Evolutionary conservation across 106 monocot species (phyloP), one percentile per base, ranked within the genome.

Genomic region (Phalaenopsis aphrodite): DNA sequence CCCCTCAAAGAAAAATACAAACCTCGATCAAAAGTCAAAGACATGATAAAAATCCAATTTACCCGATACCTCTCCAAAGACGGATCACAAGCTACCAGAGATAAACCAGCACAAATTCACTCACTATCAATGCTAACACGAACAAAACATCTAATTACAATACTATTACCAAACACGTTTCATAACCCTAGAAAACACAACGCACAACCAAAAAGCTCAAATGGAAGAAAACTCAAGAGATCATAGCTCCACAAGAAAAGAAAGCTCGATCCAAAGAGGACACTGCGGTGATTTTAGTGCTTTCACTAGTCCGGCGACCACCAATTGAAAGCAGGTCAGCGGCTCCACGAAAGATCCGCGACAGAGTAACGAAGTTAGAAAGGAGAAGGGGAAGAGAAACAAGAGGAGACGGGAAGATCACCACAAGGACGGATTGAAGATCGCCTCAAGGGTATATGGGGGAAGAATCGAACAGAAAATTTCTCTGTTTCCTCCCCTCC

Each of bases 251-350:
- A 49, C 76, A 21, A 49, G 49, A 39, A 76, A 76, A 30, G 48
- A 76, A 24, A 23, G 76, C 46, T 76, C 48, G 76, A 76, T 74
- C 74, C 74, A 43, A 19, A 74, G 42, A 42, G 74, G 74, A n/a
- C 74, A 74, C 74, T 74, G 18, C 74, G 74, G 42, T 43, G 45
- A 74, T 42, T 43, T 74, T 3, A 74, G 41, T 11, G 5, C 41
- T 12, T 74, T 43, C 41, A 43, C 45, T 18, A 74, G 43, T 42
- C 42, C 74, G 43, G 19, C 42, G 42, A 74, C 6, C 43, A 43
- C 74, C 42, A 43, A 74, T 74, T n/a, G 74, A 74, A 43, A 43
- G 19, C 74, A 74, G n/a, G 19, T 43, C 43, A 19, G 74, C 74
- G 16, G 43, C 43, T 18, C 41, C 42, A 43, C 42, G 43, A 18